A percentile compares a stretch with the other conserved stretches of the same genome.
Evolutionary conservation across 2,329 filamentous ascomycete species (phyloP).

Genomic region (Lasiodiplodia citricola): DNA sequence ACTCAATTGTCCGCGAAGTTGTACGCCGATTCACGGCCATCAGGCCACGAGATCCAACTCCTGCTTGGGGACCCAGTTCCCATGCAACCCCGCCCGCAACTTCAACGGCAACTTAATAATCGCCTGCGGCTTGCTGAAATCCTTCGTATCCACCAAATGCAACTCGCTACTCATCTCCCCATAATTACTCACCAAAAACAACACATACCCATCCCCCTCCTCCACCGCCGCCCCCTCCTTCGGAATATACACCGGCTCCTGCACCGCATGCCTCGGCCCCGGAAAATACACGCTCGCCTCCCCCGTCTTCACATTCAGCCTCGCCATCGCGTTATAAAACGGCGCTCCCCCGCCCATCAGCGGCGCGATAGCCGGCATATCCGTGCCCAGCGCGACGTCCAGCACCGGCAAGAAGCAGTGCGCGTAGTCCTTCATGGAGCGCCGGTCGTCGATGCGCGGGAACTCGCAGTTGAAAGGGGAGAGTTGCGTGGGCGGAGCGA

Average conservation of each 20-base stretch:
- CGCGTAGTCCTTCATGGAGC: conserved; percentile 41
- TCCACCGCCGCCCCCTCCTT: conserved; percentile 27
- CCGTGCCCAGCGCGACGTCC: conserved; percentile 45
- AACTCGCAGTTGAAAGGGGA: conserved; percentile 53
- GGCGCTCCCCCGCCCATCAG: conserved; percentile 37
- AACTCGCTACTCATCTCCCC: conserved; percentile 43
- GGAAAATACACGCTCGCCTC: conserved; percentile 52
- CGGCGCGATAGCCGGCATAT: conserved; percentile 37
- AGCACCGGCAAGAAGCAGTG: conserved; percentile 53
- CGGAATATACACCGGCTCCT: conserved; percentile 20
- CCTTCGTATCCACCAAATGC: conserved; percentile 41
- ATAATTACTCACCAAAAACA: conserved; percentile 43
- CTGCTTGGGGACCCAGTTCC: conserved; percentile 38
- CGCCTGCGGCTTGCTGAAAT: conserved; percentile 39
- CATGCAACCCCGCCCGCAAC: conserved; percentile 42
- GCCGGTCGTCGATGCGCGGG: conserved; percentile 57
- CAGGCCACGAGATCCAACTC: neutral
- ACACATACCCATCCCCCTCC: conserved; percentile 42
- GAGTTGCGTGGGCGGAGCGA: conserved; percentile 34
- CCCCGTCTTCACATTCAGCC: conserved; percentile 47
- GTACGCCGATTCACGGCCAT: no score
- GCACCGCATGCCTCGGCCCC: conserved; percentile 41
- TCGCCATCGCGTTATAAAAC: conserved; percentile 55
- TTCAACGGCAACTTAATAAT: conserved; percentile 42
- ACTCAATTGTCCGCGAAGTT: no score